These are phyloP conservation scores for Spathaspora girioi DNA, from an alignment of 805 yeast species.

Conservation along the genomic window DNA sequence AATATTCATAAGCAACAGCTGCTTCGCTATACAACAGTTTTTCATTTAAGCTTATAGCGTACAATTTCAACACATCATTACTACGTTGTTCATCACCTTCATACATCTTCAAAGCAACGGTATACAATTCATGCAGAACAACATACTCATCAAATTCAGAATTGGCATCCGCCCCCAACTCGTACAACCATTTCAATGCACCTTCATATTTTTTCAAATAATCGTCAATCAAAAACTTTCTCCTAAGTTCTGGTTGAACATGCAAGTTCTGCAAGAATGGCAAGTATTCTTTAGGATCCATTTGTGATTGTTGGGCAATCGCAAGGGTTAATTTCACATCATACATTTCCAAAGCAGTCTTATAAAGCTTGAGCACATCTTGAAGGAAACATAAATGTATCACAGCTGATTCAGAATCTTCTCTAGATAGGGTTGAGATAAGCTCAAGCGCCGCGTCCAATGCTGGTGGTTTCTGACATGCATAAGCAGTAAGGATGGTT, in stretches of 20 bases:
- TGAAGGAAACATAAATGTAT: constrained; percentile 86
- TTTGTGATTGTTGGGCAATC: constrained; percentile 94
- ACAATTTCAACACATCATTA: constrained; percentile 50
- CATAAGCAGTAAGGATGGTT: constrained; percentile 84
- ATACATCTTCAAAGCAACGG: constrained; percentile 61
- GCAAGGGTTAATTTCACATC: constrained; percentile 75
- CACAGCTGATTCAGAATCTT: constrained; percentile 53
- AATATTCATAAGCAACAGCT: constrained; percentile 71
- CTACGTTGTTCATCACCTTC: constrained; percentile 53
- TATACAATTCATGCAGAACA: constrained; percentile 64
- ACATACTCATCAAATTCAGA: constrained; percentile 69
- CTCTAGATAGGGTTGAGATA: constrained; percentile 50
- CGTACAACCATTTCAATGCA: constrained; percentile 66
- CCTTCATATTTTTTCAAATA: constrained; percentile 61
- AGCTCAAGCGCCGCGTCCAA: constrained; percentile 67
- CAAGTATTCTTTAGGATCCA: constrained; percentile 94
- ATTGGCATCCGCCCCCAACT: constrained; percentile 34
- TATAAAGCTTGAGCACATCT: constrained; percentile 81
- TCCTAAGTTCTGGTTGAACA: constrained; percentile 60
- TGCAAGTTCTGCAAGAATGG: constrained; percentile 85
- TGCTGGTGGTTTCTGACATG: constrained; percentile 87
- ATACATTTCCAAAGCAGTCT: constrained; percentile 76
- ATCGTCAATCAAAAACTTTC: constrained; percentile 75
- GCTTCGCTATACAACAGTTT: constrained; percentile 67
- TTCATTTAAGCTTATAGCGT: constrained; percentile 59